These are phyloP conservation scores for Pichia sp. DNA, from an alignment of 1,139 yeast species.

Conservation along the genomic window DNA sequence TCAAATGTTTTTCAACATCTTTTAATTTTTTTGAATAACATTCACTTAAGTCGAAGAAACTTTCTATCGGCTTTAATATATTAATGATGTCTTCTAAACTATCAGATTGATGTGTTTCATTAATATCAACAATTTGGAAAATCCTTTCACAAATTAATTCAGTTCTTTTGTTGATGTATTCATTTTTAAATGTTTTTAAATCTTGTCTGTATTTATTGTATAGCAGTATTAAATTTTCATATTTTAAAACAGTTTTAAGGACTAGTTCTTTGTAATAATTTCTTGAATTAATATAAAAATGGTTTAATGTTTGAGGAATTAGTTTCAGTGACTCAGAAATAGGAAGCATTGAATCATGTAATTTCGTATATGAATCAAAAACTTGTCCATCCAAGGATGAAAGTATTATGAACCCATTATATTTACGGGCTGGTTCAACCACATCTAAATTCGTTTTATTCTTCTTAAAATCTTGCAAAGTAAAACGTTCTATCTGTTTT, in stretches of 20 bases:
- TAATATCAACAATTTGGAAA: not conserved
- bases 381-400: slow-evolving; percentile 22
- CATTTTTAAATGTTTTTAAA: slow-evolving; percentile 37
- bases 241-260: slow-evolving; percentile 36
- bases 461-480: slow-evolving; percentile 23
- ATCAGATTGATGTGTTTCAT: slow-evolving; percentile 32
- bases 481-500: not conserved
- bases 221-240: slow-evolving; percentile 36
- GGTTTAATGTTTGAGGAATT: slow-evolving; percentile 49
- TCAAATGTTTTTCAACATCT: slow-evolving; percentile 4
- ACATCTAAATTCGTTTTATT: slow-evolving; percentile 30
- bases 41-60: slow-evolving; percentile 6
- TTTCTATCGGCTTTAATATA: slow-evolving; percentile 11
- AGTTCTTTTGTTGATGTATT: slow-evolving; percentile 53
- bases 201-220: slow-evolving; percentile 39
- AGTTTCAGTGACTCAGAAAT: slow-evolving; percentile 54
- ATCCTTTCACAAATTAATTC: slow-evolving; percentile 33
- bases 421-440: slow-evolving; percentile 26
- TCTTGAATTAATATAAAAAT: slow-evolving; percentile 34
- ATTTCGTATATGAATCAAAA: slow-evolving; percentile 32
- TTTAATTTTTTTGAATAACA: not conserved
- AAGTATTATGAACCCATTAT: slow-evolving; percentile 9
- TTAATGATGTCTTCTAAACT: slow-evolving; percentile 32
- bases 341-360: slow-evolving; percentile 40
- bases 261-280: slow-evolving; percentile 33